Evolutionary conservation across 805 yeast species (phyloP).

Genomic region (Wickerhamiella spandovensis): DNA sequence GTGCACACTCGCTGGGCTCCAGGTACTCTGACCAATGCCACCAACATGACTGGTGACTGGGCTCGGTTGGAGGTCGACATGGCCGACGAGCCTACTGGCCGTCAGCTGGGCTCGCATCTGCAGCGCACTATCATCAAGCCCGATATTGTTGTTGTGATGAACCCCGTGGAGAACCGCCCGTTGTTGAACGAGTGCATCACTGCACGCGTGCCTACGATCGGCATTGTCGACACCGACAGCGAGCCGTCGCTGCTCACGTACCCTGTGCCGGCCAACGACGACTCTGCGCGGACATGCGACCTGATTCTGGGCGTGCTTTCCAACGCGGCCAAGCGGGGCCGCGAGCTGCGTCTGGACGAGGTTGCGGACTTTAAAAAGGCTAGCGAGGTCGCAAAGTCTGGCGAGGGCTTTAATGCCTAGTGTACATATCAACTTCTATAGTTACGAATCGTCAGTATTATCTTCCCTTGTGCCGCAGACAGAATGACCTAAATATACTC

Average conservation of each 20-base stretch:
- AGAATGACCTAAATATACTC: too few species aligned
- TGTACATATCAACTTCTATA: background rate
- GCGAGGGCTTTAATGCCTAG: constrained; percentile 9
- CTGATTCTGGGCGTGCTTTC: constrained; percentile 73
- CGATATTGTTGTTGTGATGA: constrained; percentile 72
- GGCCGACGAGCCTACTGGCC: constrained; percentile 51
- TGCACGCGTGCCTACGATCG: constrained; percentile 81
- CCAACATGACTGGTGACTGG: constrained; percentile 45
- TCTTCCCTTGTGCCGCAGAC: too few species aligned
- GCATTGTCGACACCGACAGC: constrained; percentile 84
- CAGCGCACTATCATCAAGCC: constrained; percentile 53
- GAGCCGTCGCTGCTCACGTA: constrained; percentile 84
- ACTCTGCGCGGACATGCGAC: constrained; percentile 67
- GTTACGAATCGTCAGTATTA: background rate
- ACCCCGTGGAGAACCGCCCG: constrained; percentile 75
- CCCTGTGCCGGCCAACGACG: constrained; percentile 95
- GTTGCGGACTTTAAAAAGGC: constrained; percentile 23
- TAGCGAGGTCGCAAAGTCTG: constrained; percentile 11
- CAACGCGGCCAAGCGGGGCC: constrained; percentile 73
- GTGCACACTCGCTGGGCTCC: constrained; percentile 86
- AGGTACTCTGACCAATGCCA: constrained; percentile 81
- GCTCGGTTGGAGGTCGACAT: constrained; percentile 66
- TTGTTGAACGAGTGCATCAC: constrained; percentile 71
- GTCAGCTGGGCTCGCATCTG: constrained; percentile 40
- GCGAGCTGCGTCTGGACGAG: constrained; percentile 38